Evolutionary conservation across 129 eudicot species (phyloP), one percentile per base, ranked within the genome.

Genomic region (Tanacetum coccineum): DNA sequence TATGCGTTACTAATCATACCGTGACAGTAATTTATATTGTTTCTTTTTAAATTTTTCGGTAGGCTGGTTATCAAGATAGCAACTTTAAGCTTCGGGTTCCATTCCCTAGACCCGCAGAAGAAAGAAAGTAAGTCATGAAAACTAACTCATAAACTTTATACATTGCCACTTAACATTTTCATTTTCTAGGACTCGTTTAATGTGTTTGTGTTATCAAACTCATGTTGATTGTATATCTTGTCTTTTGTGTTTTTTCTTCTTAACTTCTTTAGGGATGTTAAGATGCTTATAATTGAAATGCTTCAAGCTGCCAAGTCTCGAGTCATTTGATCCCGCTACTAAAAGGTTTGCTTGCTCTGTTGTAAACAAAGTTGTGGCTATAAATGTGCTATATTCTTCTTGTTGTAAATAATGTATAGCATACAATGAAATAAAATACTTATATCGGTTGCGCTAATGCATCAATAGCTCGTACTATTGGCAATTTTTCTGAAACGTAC

Each of bases 61-160:
- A 93, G 99, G 99, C 90, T 81, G 81, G 86, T 62, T 84, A 72
- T 74, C 75, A 78, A 74, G 96, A 90, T 53, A 81, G 65, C 63
- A 75, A 81, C 21, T 85, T 82, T 82, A 93, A 93, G 83, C 93
- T 93, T 68, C 87, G 99, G 36, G 72, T 89, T 45, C 95, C 96
- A 56, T 93, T 93, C 59, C 81, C 95, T 18, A 79, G 99, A 73
- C 93, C 67, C 32, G 99, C 99, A 3, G 81, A 52, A 60, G 96
- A 93, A 60, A 86, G 99, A 79, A 93, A n/a, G n/a, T n/a, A n/a
- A n/a, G n/a, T n/a, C n/a, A n/a, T n/a, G n/a, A n/a, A n/a, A n/a
- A n/a, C n/a, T n/a, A n/a, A n/a, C 28, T 21, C 6, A 1, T 10
- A 9, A 36, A 22, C 14, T 48, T 28, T 7, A 18, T 71, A n/a